Evolutionary conservation across 1,284 basidiomycete species (phyloP), one percentile per base, ranked within the genome.

Genomic region (Hymenochaete sp.): DNA sequence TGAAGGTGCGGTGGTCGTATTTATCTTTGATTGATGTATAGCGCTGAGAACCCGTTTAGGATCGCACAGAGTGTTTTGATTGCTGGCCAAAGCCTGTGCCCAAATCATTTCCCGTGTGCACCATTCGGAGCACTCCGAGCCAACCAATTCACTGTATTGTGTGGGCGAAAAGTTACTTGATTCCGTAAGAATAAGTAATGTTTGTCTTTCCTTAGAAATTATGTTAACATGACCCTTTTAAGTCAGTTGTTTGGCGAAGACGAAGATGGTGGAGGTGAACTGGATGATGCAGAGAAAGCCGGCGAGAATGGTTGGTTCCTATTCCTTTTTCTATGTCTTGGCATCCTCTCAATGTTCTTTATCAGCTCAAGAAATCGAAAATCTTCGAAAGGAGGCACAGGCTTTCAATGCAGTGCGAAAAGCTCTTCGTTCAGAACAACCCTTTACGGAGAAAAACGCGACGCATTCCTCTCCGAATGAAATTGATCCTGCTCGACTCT

Each of bases 141-240:
- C 92, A 95, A 52, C 93, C 96, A 0, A 96, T 98, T 40, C 96
- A 99, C 60, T 98, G 93, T 60, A 98, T 98, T 47, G 95, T 98
- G 0, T 99, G 96, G 96, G 93, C 91, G 25, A 99, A 98, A 64
- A 93, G 81, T 55, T 98, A 98, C 67, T 79, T 98, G n/a, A 80
- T 98, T 55, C 81, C 83, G 92, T 92, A 55, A 61, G 83, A n/a
- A n/a, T n/a, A n/a, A n/a, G n/a, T n/a, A n/a, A n/a, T 66, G n/a
- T 14, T 9, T 32, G 11, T 1, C 25, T n/a, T 19, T 48, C 25
- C 44, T 10, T 25, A 8, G 28, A 35, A 11, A 33, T 5, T 32
- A 16, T 18, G 41, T 29, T 14, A 5, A 29, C 10, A 27, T 14
- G 33, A 13, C 38, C 7, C n/a, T 31, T 10, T 41, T 38, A 14